Evolutionary conservation across 177 flowering plant species (phyloP).

Genomic region (Vitis hybrid): DNA sequence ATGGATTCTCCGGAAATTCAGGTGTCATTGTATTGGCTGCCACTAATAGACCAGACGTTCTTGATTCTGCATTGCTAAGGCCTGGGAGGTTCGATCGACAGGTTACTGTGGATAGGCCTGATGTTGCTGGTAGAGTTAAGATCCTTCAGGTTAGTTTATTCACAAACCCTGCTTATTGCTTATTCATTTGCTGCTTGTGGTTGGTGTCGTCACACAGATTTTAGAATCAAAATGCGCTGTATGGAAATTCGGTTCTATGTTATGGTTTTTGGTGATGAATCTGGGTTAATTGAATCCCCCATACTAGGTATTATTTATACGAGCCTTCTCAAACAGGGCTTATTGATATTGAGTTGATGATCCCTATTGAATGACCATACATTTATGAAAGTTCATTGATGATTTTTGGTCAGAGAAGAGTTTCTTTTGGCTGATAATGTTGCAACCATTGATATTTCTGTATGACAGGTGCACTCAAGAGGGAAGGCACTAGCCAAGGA

Average conservation of each 20-base stretch:
- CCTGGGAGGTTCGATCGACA: constrained; percentile 97
- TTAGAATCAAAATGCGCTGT: no score
- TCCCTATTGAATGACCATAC: no score
- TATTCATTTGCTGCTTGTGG: neutral
- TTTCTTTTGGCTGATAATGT: no score
- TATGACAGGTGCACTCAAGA: constrained; percentile 83
- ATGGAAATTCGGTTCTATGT: no score
- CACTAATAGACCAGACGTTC: constrained; percentile 92
- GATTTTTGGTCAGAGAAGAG: no score
- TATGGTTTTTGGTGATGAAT: no score
- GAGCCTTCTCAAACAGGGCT: no score
- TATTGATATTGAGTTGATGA: no score
- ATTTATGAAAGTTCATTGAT: no score
- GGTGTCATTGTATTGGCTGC: constrained; percentile 96
- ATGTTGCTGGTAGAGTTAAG: constrained; percentile 94
- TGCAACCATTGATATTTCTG: neutral
- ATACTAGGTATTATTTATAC: no score
- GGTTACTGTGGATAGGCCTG: constrained; percentile 94
- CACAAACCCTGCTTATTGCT: neutral
- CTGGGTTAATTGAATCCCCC: no score
- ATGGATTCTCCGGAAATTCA: constrained; percentile 88
- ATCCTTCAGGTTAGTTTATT: constrained; percentile 74
- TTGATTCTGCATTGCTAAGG: constrained; percentile 88
- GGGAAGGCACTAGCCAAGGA: constrained; percentile 95
- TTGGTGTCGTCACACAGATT: neutral